phyloP scores from a whole-genome alignment of 2,329 filamentous ascomycete genomes.

The Aspergillus pseudotamarii region DNA sequence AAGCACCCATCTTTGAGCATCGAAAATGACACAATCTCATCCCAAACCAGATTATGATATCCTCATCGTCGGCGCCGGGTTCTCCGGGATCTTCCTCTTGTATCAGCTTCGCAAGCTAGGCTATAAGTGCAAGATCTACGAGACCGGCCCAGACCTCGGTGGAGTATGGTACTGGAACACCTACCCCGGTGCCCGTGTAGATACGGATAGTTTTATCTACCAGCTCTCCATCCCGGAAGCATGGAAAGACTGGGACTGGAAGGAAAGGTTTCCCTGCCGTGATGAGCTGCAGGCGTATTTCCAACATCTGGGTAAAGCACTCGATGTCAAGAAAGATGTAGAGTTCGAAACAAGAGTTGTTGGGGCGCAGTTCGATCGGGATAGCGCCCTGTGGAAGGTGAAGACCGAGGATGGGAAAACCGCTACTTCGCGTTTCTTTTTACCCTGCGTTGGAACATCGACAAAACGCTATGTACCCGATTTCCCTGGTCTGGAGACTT shows the following conservation, averaged over 20 bases:
- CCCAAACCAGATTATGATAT: background rate
- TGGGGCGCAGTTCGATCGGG: constrained; percentile 44
- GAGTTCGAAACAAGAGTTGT: constrained; percentile 49
- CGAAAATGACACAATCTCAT: background rate
- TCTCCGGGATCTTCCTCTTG: constrained; percentile 12
- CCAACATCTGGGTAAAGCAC: constrained; percentile 46
- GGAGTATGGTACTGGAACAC: constrained; percentile 14
- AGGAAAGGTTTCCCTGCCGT: constrained; percentile 26
- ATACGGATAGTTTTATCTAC: constrained; percentile 10
- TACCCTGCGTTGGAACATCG: constrained; percentile 50
- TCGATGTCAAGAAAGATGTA: constrained; percentile 48
- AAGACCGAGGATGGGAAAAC: constrained; percentile 43
- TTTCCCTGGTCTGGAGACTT: constrained; percentile 43
- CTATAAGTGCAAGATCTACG: constrained; percentile 5
- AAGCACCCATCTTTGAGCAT: fast-evolving
- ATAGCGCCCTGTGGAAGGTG: constrained; percentile 47
- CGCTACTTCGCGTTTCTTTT: constrained; percentile 46
- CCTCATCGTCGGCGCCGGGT: constrained; percentile 15
- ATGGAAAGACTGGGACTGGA: constrained; percentile 50
- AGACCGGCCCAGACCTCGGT: constrained; percentile 10
- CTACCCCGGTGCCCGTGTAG: constrained; percentile 13
- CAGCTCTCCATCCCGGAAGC: constrained; percentile 45
- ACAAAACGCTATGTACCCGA: constrained; percentile 48
- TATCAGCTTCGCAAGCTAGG: constrained; percentile 15
- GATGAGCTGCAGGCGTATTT: constrained; percentile 52